Evolutionary conservation across 768 basidiomycete species (phyloP).

Genomic region (Lactarius sp.): DNA sequence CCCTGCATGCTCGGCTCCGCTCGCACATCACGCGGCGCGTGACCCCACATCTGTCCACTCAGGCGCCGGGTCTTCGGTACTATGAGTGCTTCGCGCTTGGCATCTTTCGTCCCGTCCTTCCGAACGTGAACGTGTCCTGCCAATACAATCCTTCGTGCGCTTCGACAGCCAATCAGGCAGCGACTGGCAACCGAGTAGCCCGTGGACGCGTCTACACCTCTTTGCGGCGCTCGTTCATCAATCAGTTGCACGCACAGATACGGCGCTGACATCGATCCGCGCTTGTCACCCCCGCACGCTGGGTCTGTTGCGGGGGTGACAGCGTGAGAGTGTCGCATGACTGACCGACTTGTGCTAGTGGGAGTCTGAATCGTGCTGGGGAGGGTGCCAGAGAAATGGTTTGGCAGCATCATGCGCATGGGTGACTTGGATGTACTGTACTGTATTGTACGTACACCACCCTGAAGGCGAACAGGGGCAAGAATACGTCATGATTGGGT

Average conservation of each 20-base stretch:
- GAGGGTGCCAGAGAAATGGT: background rate
- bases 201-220: background rate
- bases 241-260: background rate
- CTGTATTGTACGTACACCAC: background rate
- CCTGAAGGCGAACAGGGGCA: background rate
- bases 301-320: background rate
- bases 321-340: slow-evolving; percentile 13
- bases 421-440: no score
- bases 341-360: background rate
- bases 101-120: background rate
- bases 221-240: background rate
- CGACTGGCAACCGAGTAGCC: background rate
- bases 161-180: background rate
- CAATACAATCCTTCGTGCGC: background rate
- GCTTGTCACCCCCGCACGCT: background rate
- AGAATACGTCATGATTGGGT: background rate
- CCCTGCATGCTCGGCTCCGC: slow-evolving; percentile 9
- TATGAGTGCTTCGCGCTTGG: background rate
- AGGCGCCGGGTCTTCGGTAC: background rate
- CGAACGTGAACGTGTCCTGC: background rate
- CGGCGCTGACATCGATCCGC: background rate
- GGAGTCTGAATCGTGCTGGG: background rate
- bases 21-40: background rate
- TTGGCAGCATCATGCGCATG: background rate
- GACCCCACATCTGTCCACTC: background rate